Conservation (phyloP, 2,329 filamentous ascomycete genomes). For the Aspergillus sp. region DNA sequence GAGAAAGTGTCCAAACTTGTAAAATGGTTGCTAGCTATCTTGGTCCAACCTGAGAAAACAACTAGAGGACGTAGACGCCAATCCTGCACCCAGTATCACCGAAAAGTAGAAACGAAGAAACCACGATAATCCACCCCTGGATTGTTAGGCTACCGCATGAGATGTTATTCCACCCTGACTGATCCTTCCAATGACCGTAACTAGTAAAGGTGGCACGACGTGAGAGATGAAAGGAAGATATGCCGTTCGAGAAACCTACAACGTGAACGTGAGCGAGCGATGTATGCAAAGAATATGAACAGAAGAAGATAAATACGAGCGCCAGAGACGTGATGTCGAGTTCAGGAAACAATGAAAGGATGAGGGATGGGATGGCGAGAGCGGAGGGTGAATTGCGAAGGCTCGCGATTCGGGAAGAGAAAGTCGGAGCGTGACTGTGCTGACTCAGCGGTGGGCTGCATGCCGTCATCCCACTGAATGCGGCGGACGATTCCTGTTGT, state of each 20-base stretch:
- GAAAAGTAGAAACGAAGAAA: slow-evolving; percentile 23
- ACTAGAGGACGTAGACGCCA: slow-evolving; percentile 34
- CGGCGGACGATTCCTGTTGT: neutral
- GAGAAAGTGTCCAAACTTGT: slow-evolving; percentile 41
- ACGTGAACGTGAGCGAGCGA: neutral
- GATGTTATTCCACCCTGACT: slow-evolving; percentile 16
- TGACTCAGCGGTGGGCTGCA: slow-evolving; percentile 10
- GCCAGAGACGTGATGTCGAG: neutral
- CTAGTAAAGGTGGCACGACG: slow-evolving; percentile 16
- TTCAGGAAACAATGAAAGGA: neutral
- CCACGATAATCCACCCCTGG: slow-evolving; percentile 25
- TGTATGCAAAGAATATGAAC: neutral
- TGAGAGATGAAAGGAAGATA: slow-evolving; percentile 1
- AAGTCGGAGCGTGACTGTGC: slow-evolving; percentile 6
- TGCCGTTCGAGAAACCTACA: neutral
- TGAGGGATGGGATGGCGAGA: neutral
- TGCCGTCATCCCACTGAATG: slow-evolving; percentile 6
- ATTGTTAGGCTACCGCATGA: slow-evolving; percentile 24
- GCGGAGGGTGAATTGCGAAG: slow-evolving; percentile 1
- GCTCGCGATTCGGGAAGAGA: slow-evolving; percentile 13
- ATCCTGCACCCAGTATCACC: slow-evolving; percentile 26
- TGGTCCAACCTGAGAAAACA: slow-evolving; percentile 40
- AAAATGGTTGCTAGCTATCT: slow-evolving; percentile 49
- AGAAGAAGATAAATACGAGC: slow-evolving; percentile 4
- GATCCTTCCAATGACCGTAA: slow-evolving; percentile 21